A percentile compares a stretch with the other conserved stretches of the same genome.
These are phyloP conservation scores for Cryptosporidium sp. DNA, from an alignment of 169 alveolate genomes.

Conservation along the genomic window DNA sequence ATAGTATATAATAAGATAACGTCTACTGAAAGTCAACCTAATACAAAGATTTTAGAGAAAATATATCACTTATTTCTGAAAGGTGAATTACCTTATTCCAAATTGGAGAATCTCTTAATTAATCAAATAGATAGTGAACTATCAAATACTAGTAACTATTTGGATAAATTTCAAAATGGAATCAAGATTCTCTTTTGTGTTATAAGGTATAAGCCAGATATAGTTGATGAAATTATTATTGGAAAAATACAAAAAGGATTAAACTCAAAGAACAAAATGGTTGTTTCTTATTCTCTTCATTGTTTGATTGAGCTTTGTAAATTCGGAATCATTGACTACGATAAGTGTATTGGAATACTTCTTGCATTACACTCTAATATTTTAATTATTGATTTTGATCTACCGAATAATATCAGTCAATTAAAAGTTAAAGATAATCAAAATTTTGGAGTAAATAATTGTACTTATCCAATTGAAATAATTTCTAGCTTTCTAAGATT, in stretches of 20 bases:
- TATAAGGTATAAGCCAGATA: conserved; percentile 60
- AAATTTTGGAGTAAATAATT: conserved; percentile 10
- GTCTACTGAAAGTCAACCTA: neutral
- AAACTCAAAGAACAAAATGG: conserved; percentile 7
- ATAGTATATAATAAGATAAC: conserved; percentile 23
- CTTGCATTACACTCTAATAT: conserved; percentile 39
- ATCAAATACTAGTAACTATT: neutral
- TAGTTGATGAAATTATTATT: conserved; percentile 50
- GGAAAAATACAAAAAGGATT: conserved; percentile 52
- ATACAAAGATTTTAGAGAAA: neutral
- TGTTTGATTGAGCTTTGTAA: conserved; percentile 64
- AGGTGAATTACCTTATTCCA: conserved; percentile 71
- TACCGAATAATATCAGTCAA: conserved; percentile 18
- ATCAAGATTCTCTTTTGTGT: conserved; percentile 21
- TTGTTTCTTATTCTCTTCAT: conserved; percentile 69
- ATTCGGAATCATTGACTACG: conserved; percentile 49
- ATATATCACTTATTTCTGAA: conserved; percentile 20
- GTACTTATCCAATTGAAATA: conserved; percentile 2
- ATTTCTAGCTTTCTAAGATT: conserved; percentile 51
- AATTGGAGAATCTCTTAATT: conserved; percentile 25
- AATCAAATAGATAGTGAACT: conserved; percentile 32
- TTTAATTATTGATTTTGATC: conserved; percentile 7
- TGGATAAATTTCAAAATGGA: conserved; percentile 16
- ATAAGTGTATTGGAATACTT: conserved; percentile 40
- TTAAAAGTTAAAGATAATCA: conserved; percentile 4